Base-by-base conservation (phyloP, 2,329 filamentous ascomycete species). In the Penicillium sp. region DNA sequence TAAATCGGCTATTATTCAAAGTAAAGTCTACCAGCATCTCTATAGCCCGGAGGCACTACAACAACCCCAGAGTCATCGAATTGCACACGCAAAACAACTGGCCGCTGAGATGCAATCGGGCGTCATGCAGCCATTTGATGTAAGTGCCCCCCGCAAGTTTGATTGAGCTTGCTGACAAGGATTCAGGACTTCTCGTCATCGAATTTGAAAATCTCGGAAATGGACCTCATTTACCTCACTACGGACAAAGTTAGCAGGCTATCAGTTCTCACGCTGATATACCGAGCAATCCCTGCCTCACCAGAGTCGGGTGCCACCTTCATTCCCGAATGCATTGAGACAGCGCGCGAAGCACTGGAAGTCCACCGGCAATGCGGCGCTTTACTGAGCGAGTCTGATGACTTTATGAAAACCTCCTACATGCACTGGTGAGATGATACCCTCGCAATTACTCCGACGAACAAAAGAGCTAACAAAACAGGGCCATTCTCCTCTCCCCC, bases 1-100 rank as follows among this genome's bases (percentile, higher is more conserved):
- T 39, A 74, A 75, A 24, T 75, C 83, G 6, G 79, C 82, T 8
- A 78, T 77, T 22, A 75, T 88, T 9, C 81, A 86, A 57, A 82
- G 83, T 13, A 75, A 81, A 13, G 79, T 85, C 5, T 88, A 88
- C 59, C 79, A 84, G 59, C 72, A 80, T 3, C 67, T 85, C 2
- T 88, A 87, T 58, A 63, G 73, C 53, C 59, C 69, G 10, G 64
- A 61, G 9, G 70, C 60, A 53, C 62, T 65, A 49, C 66, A 55
- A 39, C 67, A 65, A 45, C 61, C 60, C 21, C 67, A 65, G 50
- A 61, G 48, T 7, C 56, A 67, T 16, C 60, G 72, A 39, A 56
- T 61, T 9, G 48, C 61, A 18, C 63, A 70, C 46, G 71, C 71
- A 3, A 60, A 59, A 3, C 58, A 56, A 16, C 50, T 75, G 14